Percentiles rank a stretch among this genome's conserved stretches.
Evolutionary conservation across 1,284 basidiomycete species (phyloP).

Genomic region (Ustilago trichophora): DNA sequence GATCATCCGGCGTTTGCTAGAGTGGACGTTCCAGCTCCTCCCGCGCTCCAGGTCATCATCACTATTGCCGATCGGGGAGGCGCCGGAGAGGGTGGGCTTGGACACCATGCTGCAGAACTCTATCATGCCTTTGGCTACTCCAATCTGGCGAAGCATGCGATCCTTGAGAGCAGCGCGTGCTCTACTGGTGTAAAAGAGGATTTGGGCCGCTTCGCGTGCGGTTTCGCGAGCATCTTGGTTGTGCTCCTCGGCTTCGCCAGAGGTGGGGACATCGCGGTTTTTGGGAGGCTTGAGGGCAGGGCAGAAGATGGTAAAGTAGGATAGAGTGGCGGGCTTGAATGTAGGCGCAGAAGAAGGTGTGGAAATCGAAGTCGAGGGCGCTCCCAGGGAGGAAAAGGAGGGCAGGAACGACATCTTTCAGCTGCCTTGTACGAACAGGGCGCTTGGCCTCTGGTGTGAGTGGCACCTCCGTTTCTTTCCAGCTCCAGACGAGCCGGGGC

Average conservation of each 20-base stretch:
- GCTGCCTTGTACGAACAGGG: no score
- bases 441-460: no score
- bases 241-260: neutral
- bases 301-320: conserved; percentile 84
- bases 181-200: conserved; percentile 83
- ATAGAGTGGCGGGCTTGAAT: conserved; percentile 66
- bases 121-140: conserved; percentile 81
- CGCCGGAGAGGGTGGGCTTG: conserved; percentile 69
- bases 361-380: conserved; percentile 9
- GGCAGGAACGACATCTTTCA: conserved; percentile 48
- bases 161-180: conserved; percentile 82
- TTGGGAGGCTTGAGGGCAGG: conserved; percentile 71
- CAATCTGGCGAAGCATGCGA: conserved; percentile 82
- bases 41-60: no score
- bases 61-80: neutral
- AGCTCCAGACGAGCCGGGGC: no score
- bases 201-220: conserved; percentile 73
- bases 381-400: conserved; percentile 23
- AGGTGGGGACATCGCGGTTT: neutral
- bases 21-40: conserved; percentile 71
- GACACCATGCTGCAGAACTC: conserved; percentile 79
- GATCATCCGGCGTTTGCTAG: conserved; percentile 78
- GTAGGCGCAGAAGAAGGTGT: conserved; percentile 10
- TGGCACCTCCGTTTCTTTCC: no score
- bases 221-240: conserved; percentile 68